Evolutionary conservation across 1,284 basidiomycete species (phyloP).

Genomic region (Leucoagaricus sp.): DNA sequence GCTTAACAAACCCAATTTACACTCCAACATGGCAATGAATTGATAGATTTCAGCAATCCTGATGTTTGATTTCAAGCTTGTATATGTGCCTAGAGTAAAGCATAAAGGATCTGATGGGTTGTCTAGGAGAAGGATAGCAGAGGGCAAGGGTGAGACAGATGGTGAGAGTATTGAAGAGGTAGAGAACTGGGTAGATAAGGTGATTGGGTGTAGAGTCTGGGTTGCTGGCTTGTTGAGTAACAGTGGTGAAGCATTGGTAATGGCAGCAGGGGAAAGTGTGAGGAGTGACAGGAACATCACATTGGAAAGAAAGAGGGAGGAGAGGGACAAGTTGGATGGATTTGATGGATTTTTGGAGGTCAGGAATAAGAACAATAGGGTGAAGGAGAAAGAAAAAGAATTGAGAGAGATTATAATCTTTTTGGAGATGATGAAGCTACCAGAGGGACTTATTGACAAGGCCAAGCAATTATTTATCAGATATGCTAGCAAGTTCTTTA

Average conservation of each 20-base stretch:
- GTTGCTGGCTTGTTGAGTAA: no score
- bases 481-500: no score
- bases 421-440: no score
- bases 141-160: slow-evolving; percentile 8
- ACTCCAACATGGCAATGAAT: slow-evolving; percentile 35
- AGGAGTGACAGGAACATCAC: slow-evolving; percentile 1
- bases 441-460: no score
- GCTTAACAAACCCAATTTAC: no score
- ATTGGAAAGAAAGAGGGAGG: no score
- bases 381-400: not conserved
- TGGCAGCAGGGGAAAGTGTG: not conserved
- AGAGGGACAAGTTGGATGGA: no score
- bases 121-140: slow-evolving; percentile 24
- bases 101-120: slow-evolving; percentile 35
- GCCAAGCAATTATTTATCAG: no score
- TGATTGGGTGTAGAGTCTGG: no score
- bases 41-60: slow-evolving; percentile 35
- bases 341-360: no score
- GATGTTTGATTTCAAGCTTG: slow-evolving; percentile 28
- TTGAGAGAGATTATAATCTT: not conserved
- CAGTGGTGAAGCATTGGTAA: not conserved
- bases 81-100: slow-evolving; percentile 27
- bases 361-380: not conserved
- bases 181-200: no score
- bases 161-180: slow-evolving; percentile 16